Evolutionary conservation across 345 rosid genomes (phyloP).

Genomic region (Corchorus olitorius): DNA sequence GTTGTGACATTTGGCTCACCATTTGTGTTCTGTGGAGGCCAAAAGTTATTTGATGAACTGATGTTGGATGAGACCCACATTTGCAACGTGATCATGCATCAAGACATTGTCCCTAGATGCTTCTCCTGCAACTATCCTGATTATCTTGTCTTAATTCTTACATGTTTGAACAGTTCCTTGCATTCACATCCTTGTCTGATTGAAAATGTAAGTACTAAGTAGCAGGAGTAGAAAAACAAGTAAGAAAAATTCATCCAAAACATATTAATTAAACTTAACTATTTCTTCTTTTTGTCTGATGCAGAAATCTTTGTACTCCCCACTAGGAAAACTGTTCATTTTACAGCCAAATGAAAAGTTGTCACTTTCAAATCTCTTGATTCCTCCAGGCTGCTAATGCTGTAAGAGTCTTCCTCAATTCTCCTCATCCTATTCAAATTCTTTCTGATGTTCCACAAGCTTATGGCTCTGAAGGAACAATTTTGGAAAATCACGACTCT

Average conservation of each 20-base stretch:
- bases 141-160: slow-evolving; percentile 72
- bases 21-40: slow-evolving; percentile 81
- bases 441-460: slow-evolving; percentile 70
- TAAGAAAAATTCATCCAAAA: no score
- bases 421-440: slow-evolving; percentile 76
- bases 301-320: slow-evolving; percentile 79
- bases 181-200: slow-evolving; percentile 43
- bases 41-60: slow-evolving; percentile 54
- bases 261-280: no score
- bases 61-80: slow-evolving; percentile 74
- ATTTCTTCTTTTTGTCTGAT: slow-evolving; percentile 9
- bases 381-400: slow-evolving; percentile 60
- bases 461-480: slow-evolving; percentile 82
- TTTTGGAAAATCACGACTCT: slow-evolving; percentile 83
- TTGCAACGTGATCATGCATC: slow-evolving; percentile 74
- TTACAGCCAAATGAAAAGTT: slow-evolving; percentile 77
- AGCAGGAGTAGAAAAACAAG: no score
- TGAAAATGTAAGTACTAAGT: slow-evolving; percentile 70
- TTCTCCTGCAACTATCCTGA: slow-evolving; percentile 89
- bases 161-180: slow-evolving; percentile 34
- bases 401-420: slow-evolving; percentile 65
- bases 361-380: slow-evolving; percentile 73
- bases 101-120: slow-evolving; percentile 92
- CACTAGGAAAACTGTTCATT: slow-evolving; percentile 72
- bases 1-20: slow-evolving; percentile 86